Evolutionary conservation across 352 stramenopile genomes (phyloP), one percentile per base, ranked within the genome.

Genomic region (Phytophthora capsici): DNA sequence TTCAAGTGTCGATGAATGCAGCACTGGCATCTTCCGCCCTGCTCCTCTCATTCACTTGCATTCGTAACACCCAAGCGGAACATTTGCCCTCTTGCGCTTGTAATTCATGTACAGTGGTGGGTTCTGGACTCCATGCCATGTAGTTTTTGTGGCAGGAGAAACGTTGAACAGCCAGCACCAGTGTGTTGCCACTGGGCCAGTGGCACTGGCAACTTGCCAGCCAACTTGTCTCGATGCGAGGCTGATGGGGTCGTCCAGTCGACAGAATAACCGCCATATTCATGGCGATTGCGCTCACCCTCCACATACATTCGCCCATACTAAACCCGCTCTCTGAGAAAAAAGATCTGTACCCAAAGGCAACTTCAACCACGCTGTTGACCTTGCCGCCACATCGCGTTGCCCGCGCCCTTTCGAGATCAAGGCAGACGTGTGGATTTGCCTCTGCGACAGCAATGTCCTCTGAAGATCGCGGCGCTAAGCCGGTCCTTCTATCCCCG

Each of bases 361-460:
- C 53, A 61, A 70, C 62, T 70, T 70, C 62, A 70, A 70, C 55
- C 55, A 65, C 54, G 60, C 36, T 58, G 46, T 51, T 44, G 19
- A 8, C 37, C 28, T 34, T 13, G 2, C 28, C 28, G 55, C 34
- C 17, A 0, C 16, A n/a, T 56, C 32, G 56, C 23, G 45, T 48
- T 34, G 44, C 22, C 19, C n/a, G 57, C 46, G 51, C 22, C 59
- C 22, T 44, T 57, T 68, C 23, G 59, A 50, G 49, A 54, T 66
- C 36, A 16, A 40, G 2, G 53, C 38, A 20, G 44, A 7, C 36
- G 36, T 17, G 7, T 26, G 8, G 55, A 63, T 63, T 63, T 63
- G 55, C 38, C 14, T 7, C 36, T 17, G 34, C 34, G 43, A 30
- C 20, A 12, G 30, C 37, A 17, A 59, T 56, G 50, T 19, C 51